Conservation (phyloP, 129 eudicot species). For the Erigeron canadensis region DNA sequence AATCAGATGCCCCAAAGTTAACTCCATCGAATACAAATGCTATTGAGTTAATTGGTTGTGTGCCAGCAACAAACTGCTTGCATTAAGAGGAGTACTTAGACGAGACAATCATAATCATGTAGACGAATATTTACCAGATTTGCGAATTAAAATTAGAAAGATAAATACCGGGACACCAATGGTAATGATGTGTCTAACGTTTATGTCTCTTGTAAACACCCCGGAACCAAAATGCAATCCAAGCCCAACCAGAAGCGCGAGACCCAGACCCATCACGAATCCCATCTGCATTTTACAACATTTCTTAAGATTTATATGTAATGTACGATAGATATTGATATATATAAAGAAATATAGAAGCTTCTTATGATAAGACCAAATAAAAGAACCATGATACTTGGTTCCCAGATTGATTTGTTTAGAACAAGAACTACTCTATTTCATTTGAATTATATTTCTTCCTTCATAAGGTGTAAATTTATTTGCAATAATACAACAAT, state of each 20-base stretch:
- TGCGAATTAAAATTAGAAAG: neutral
- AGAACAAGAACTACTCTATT: neutral
- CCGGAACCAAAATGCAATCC: slow-evolving; percentile 80
- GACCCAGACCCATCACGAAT: slow-evolving; percentile 76
- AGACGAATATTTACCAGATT: neutral
- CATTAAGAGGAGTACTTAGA: neutral
- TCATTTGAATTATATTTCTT: neutral
- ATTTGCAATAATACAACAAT: too few relatives aligned
- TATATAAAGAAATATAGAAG: neutral
- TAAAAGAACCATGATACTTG: neutral
- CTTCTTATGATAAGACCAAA: neutral
- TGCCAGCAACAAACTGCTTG: slow-evolving; percentile 76
- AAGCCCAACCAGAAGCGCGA: slow-evolving; percentile 72
- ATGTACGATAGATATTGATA: neutral
- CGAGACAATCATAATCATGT: neutral
- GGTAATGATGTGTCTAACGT: slow-evolving; percentile 52
- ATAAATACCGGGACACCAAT: slow-evolving; percentile 70
- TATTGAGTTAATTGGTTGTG: slow-evolving; percentile 78
- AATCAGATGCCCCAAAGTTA: slow-evolving; percentile 87
- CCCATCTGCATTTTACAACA: slow-evolving; percentile 60
- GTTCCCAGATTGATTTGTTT: neutral
- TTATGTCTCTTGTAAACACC: slow-evolving; percentile 62
- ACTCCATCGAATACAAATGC: slow-evolving; percentile 81
- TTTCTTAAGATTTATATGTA: neutral
- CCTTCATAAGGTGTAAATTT: neutral